Conservation (phyloP, 2,329 filamentous ascomycete species). For the Colletotrichum destructivum region DNA sequence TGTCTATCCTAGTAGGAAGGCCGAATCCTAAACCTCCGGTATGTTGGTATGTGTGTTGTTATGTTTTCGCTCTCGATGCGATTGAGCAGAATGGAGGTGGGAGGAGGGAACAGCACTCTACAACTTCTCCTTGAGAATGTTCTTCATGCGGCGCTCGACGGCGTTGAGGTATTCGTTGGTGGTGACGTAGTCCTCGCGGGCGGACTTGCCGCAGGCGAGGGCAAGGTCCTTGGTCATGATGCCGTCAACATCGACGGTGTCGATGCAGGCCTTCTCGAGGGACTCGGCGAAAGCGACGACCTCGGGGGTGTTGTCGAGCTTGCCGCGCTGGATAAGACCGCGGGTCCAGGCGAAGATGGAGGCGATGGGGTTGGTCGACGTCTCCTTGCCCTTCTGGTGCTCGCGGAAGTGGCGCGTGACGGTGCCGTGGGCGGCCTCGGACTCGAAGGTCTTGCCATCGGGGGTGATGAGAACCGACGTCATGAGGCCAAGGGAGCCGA, state of each 20-base stretch:
- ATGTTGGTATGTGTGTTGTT: neutral
- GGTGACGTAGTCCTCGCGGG: constrained; percentile 88
- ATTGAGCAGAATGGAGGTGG: no score
- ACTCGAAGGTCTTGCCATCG: constrained; percentile 96
- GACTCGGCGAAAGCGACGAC: constrained; percentile 91
- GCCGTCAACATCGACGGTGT: constrained; percentile 92
- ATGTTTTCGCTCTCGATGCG: neutral
- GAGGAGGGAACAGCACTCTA: constrained; percentile 54
- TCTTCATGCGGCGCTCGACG: constrained; percentile 91
- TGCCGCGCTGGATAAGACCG: constrained; percentile 91
- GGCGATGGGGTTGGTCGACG: constrained; percentile 98
- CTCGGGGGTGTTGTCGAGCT: constrained; percentile 93
- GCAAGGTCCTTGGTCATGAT: constrained; percentile 99
- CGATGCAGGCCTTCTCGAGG: constrained; percentile 92
- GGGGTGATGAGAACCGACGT: constrained; percentile 97
- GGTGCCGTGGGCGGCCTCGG: constrained; percentile 97
- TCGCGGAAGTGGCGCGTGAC: constrained; percentile 99
- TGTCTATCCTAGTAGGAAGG: neutral
- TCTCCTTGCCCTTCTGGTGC: constrained; percentile 98
- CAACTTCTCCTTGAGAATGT: constrained; percentile 83
- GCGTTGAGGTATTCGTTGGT: constrained; percentile 93
- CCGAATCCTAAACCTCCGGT: no score
- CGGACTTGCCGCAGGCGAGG: constrained; percentile 92
- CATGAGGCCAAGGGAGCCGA: constrained; percentile 98
- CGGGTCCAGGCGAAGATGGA: constrained; percentile 99